phyloP scores from a whole-genome alignment of 139 green algal genomes.

The Diplosphaera chodatii region DNA sequence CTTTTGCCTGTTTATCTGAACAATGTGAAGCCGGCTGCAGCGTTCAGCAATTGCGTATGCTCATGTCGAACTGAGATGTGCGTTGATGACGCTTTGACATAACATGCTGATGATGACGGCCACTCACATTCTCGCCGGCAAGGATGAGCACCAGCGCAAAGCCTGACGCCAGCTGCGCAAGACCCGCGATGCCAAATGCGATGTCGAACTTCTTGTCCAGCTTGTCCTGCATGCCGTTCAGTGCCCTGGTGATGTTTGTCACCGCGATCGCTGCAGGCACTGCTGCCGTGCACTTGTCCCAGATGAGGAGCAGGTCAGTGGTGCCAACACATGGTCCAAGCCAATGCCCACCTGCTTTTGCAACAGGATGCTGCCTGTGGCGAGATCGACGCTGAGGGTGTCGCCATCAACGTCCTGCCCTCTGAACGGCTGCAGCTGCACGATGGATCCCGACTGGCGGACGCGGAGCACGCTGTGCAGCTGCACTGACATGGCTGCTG shows the following conservation, averaged over 20 bases:
- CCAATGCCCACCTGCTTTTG: background rate
- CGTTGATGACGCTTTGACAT: no score
- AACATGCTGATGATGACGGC: no score
- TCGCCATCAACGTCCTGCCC: background rate
- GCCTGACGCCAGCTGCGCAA: conserved; percentile 30
- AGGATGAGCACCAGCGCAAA: conserved; percentile 53
- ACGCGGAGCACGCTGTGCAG: background rate
- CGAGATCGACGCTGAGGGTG: conserved; percentile 16
- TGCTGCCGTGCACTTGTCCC: no score
- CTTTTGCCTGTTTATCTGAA: no score
- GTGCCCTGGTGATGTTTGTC: no score
- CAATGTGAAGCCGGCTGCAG: no score
- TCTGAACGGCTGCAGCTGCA: conserved; percentile 15
- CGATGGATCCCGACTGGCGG: background rate
- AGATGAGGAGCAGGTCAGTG: no score
- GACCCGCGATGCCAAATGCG: conserved; percentile 33
- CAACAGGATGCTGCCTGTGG: background rate
- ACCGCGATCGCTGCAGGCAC: no score
- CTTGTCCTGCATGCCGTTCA: background rate
- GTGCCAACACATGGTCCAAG: conserved; percentile 17
- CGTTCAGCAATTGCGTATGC: no score
- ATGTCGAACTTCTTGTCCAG: background rate
- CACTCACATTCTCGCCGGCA: conserved; percentile 35
- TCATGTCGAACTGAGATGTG: no score
- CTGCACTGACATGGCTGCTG: background rate